Conservation (phyloP, 805 yeast genomes). For the Ogataea methanolica region DNA sequence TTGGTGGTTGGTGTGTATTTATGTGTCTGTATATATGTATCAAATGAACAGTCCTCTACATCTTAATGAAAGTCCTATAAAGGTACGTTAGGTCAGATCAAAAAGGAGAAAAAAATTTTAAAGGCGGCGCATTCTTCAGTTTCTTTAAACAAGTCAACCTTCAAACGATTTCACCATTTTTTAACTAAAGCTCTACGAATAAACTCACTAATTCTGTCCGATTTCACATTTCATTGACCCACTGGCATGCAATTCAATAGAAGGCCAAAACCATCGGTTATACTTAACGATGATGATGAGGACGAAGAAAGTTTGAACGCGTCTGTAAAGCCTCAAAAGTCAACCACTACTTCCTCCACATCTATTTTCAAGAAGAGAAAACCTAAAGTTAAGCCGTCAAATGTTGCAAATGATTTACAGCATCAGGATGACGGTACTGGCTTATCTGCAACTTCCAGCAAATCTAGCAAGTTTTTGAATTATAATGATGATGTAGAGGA, state of each 20-base stretch:
- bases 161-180: no score
- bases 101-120: no score
- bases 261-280: not conserved
- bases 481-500: not conserved
- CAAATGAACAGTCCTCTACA: not conserved
- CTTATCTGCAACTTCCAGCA: not conserved
- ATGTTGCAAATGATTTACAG: no score
- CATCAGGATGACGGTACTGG: not conserved
- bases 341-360: not conserved
- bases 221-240: no score
- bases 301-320: conserved; percentile 4
- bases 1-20: not conserved
- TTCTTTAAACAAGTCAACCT: no score
- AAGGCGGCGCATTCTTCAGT: no score
- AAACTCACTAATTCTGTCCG: no score
- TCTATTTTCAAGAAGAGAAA: conserved; percentile 4
- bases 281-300: conserved; percentile 1
- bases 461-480: not conserved
- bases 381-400: not conserved
- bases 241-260: not conserved
- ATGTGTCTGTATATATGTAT: not conserved
- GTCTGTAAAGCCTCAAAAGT: not conserved
- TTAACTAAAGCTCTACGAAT: no score
- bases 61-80: not conserved
- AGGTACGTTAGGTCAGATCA: not conserved